phyloP scores from a whole-genome alignment of 768 basidiomycete genomes.

The Podaxis sp. region DNA sequence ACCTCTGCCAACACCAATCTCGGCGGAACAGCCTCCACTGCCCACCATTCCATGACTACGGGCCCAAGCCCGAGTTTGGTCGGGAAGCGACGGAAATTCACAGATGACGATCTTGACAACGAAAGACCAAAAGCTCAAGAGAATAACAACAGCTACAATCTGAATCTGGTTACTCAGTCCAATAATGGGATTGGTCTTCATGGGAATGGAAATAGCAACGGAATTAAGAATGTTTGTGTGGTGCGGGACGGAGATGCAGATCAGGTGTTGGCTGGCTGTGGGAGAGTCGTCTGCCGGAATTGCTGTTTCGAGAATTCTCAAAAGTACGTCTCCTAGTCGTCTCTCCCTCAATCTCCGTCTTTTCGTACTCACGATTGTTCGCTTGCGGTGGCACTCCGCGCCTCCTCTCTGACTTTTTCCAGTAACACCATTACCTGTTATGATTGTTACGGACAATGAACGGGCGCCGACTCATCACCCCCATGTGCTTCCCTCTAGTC shows the following conservation, averaged over 20 bases:
- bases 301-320: constrained; percentile 40
- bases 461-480: not conserved
- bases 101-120: constrained; percentile 20
- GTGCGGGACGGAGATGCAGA: constrained; percentile 13
- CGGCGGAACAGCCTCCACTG: not conserved
- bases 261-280: constrained; percentile 31
- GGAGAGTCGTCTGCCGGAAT: constrained; percentile 35
- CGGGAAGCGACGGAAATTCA: constrained; percentile 24
- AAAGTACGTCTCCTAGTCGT: constrained; percentile 25
- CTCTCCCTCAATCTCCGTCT: not conserved
- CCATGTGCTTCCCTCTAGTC: not conserved
- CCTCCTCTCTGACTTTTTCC: not conserved
- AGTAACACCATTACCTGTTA: constrained; percentile 36
- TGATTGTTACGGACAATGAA: constrained; percentile 28
- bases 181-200: not conserved
- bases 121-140: not conserved
- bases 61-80: not conserved
- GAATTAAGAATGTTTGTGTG: not conserved
- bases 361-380: not conserved
- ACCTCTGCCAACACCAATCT: constrained; percentile 25
- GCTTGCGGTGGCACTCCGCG: not conserved
- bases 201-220: constrained; percentile 1
- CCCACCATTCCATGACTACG: not conserved
- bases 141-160: not conserved
- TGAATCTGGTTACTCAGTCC: not conserved